Evolutionary conservation across 2,329 filamentous ascomycete genomes (phyloP).

Genomic region (Sclerotinia sclerotiorum): DNA sequence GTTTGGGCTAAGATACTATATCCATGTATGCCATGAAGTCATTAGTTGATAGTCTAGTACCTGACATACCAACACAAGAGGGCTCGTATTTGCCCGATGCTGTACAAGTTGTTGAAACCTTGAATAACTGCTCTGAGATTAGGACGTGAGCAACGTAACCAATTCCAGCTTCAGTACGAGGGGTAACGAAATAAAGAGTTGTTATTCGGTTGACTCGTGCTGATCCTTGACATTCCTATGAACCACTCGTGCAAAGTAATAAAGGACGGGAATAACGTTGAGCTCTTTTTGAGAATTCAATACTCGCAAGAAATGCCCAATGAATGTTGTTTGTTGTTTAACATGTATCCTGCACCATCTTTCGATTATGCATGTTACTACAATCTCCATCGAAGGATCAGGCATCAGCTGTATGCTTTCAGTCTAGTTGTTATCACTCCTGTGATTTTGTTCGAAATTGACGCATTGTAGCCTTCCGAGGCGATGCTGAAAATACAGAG

Average conservation of each 20-base stretch:
- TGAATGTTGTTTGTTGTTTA: not conserved
- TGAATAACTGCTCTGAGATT: not conserved
- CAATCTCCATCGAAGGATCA: not conserved
- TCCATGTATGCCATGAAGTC: slow-evolving; percentile 13
- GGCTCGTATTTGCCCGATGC: not conserved
- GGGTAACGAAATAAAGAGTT: not conserved
- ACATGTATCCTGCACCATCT: not conserved
- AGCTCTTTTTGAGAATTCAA: not conserved
- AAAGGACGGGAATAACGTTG: not conserved
- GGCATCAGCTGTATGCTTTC: not conserved
- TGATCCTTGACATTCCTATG: not conserved
- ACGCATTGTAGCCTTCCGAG: not conserved
- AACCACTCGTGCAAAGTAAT: not conserved
- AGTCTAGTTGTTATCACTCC: not conserved
- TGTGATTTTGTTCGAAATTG: not conserved
- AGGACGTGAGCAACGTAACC: not conserved
- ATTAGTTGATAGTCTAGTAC: slow-evolving; percentile 1
- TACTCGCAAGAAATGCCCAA: not conserved
- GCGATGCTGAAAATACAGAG: not conserved
- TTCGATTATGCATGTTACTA: not conserved
- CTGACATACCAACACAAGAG: not conserved
- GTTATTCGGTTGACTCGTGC: not conserved
- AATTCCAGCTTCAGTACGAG: not conserved
- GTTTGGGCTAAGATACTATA: not conserved
- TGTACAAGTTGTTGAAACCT: not conserved